Evolutionary conservation across 2,329 filamentous ascomycete genomes (phyloP).

Genomic region (Fonsecaea erecta): DNA sequence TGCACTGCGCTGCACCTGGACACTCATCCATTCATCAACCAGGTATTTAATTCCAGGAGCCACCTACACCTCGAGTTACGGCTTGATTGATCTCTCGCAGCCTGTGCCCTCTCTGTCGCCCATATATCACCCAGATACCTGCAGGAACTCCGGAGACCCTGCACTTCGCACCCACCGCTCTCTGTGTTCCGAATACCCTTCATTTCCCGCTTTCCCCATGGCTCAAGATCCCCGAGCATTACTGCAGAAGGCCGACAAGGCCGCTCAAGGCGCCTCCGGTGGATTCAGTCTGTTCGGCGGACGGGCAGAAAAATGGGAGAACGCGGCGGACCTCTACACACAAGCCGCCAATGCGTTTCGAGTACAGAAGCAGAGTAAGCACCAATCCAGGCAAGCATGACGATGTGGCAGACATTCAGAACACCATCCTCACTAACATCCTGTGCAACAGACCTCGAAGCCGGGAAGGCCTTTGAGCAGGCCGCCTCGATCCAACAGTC

Average conservation of each 20-base stretch:
- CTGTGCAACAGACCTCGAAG: constrained; percentile 71
- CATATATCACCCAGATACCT: background rate
- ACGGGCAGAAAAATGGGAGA: constrained; percentile 84
- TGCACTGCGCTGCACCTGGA: background rate
- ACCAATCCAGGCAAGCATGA: constrained; percentile 9
- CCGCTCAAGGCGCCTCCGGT: constrained; percentile 70
- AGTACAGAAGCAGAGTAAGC: constrained; percentile 78
- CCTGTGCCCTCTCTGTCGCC: background rate
- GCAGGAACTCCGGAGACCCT: background rate
- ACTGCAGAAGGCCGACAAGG: constrained; percentile 87
- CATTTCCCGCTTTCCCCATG: constrained; percentile 55
- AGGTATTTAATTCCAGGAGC: background rate
- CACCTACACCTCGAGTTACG: background rate
- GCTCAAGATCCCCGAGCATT: constrained; percentile 77
- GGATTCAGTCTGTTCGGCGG: constrained; percentile 92
- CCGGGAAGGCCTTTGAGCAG: constrained; percentile 82
- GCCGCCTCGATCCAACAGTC: constrained; percentile 79
- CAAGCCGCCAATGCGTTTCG: constrained; percentile 92
- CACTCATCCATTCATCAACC: background rate
- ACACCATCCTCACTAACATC: too few species aligned
- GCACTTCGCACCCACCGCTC: background rate
- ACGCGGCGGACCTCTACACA: constrained; percentile 83
- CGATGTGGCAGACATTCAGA: too few species aligned
- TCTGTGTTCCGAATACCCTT: background rate
- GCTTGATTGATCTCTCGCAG: background rate